phyloP scores from a whole-genome alignment of 768 basidiomycete genomes.

The Nevesoporus exiguus region DNA sequence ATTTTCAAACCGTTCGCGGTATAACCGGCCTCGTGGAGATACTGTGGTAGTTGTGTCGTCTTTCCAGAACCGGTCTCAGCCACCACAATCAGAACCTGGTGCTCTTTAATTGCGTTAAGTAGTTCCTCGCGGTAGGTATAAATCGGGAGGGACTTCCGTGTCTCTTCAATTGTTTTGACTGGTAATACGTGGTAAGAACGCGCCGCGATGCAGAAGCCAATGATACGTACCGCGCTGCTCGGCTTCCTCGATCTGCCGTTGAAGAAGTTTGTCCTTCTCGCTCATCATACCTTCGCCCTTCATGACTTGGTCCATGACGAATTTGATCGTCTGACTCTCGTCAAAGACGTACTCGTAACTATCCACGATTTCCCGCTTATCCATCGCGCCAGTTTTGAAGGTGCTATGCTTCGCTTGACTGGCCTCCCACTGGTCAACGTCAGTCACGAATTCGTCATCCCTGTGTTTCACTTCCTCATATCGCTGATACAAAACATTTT shows the following conservation, averaged over 20 bases:
- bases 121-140: constrained; percentile 86
- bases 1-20: constrained; percentile 84
- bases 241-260: constrained; percentile 87
- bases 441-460: constrained; percentile 93
- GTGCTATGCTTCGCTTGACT: constrained; percentile 86
- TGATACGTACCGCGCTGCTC: constrained; percentile 73
- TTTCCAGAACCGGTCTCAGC: constrained; percentile 99
- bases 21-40: constrained; percentile 96
- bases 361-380: constrained; percentile 76
- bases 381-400: constrained; percentile 89
- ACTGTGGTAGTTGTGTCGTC: constrained; percentile 97
- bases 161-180: constrained; percentile 91
- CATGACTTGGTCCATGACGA: constrained; percentile 80
- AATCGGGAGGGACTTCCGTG: constrained; percentile 90
- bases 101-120: constrained; percentile 81
- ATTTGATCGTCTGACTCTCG: constrained; percentile 94
- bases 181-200: background rate
- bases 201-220: background rate
- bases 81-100: constrained; percentile 95
- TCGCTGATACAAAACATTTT: constrained; percentile 86
- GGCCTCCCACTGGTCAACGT: constrained; percentile 97
- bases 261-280: constrained; percentile 79
- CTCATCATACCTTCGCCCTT: constrained; percentile 68
- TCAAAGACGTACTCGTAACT: constrained; percentile 98
- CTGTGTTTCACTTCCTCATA: constrained; percentile 92